Evolutionary conservation across 495 filamentous ascomycete species (phyloP), one percentile per base, ranked within the genome.

Genomic region (Penicillium subrubescens): DNA sequence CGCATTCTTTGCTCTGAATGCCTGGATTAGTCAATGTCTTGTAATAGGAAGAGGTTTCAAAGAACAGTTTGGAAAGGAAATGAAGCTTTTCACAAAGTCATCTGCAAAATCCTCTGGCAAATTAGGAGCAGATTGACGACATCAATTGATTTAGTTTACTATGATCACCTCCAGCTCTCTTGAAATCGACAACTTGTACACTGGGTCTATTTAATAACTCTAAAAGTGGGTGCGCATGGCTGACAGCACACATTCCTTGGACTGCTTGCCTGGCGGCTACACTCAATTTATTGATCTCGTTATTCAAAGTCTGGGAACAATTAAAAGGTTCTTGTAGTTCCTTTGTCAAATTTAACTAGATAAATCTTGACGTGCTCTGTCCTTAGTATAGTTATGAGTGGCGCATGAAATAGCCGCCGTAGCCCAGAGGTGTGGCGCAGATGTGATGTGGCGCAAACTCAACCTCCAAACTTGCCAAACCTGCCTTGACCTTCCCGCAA

Each of bases 401-500:
- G 44, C 44, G 44, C 44, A 48, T 41, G 37, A 17, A 5, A 41
- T 41, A 27, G 25, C 25, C 35, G 35, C 35, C 11, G 19, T n/a
- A 23, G 44, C 44, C 44, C 44, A n/a, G 19, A 48, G 25, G 8
- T 23, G 44, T 48, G 44, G 44, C 44, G 44, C 44, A 48, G 37
- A 14, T 3, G 8, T 29, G 12, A 39, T 67, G 70, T 73, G 71
- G 71, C 71, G 67, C 59, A 66, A 69, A 63, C 61, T 67, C 66
- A 69, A 69, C 69, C 67, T 72, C 69, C 60, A 66, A 70, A 72
- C 70, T 56, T 56, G 53, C 31, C 53, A 56, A 56, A 56, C 53
- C 51, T 55, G 52, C 52, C 65, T 68, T 68, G 68, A 70, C 67
- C 70, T 66, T 72, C 72, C 70, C 69, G 69, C 68, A 67, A 65